Conservation (phyloP, 139 green algal species). For the Diplosphaera chodatii region DNA sequence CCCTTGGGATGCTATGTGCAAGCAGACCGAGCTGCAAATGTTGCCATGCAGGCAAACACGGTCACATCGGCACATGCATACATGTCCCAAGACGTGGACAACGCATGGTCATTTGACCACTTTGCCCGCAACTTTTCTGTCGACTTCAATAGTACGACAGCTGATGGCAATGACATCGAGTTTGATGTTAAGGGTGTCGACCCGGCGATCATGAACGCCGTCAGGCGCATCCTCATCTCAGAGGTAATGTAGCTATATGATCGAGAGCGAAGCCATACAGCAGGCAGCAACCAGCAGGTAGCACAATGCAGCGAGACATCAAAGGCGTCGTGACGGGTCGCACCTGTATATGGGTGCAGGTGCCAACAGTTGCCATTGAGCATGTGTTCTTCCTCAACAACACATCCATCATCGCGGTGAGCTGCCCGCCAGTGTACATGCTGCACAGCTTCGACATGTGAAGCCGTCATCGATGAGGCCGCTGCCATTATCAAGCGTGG, state of each 20-base stretch:
- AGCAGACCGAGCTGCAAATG: too few relatives aligned
- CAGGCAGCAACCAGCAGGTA: too few relatives aligned
- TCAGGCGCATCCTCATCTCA: slow-evolving; percentile 89
- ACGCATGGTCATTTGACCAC: slow-evolving; percentile 54
- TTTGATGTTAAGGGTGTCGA: slow-evolving; percentile 91
- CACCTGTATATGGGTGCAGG: background rate
- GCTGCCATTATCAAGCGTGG: too few relatives aligned
- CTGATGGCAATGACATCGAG: slow-evolving; percentile 51
- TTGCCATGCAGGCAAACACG: slow-evolving; percentile 53
- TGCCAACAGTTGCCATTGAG: slow-evolving; percentile 96
- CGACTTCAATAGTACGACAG: slow-evolving; percentile 35
- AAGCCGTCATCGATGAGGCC: too few relatives aligned
- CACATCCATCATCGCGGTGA: slow-evolving; percentile 84
- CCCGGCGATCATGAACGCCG: slow-evolving; percentile 85
- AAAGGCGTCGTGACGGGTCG: too few relatives aligned
- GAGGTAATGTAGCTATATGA: slow-evolving; percentile 36
- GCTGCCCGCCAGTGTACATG: too few relatives aligned
- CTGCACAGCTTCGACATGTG: too few relatives aligned
- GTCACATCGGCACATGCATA: slow-evolving; percentile 59
- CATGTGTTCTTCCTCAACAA: slow-evolving; percentile 98
- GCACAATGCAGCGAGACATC: too few relatives aligned
- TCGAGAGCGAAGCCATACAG: too few relatives aligned
- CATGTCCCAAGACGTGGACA: slow-evolving; percentile 65
- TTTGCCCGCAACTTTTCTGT: slow-evolving; percentile 61
- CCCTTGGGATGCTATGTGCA: background rate